phyloP scores from a whole-genome alignment of 371 early-diverging fungal genomes.

The Apophysomyces variabilis region DNA sequence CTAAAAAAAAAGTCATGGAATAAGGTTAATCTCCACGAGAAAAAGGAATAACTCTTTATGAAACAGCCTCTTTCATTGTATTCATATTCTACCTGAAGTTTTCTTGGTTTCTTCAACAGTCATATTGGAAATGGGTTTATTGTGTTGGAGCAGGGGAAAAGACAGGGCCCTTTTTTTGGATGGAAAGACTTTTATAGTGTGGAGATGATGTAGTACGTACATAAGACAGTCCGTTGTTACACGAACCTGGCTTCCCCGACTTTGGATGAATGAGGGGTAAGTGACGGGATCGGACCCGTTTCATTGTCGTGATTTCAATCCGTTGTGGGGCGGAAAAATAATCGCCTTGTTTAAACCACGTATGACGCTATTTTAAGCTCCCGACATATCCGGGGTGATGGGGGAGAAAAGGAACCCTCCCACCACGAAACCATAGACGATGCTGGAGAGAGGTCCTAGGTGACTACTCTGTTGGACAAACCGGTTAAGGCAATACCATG shows the following conservation, averaged over 20 bases:
- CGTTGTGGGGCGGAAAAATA: neutral
- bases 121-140: neutral
- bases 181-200: neutral
- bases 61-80: no score
- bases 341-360: neutral
- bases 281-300: slow-evolving; percentile 6
- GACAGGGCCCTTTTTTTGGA: neutral
- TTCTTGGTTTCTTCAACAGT: neutral
- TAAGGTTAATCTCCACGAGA: no score
- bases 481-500: no score
- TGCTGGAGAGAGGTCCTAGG: neutral
- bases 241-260: neutral
- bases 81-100: neutral
- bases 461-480: neutral
- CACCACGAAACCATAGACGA: neutral
- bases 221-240: slow-evolving; percentile 7
- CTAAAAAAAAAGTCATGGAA: neutral
- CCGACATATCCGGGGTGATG: neutral
- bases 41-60: no score
- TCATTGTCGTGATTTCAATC: neutral
- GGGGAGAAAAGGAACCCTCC: neutral
- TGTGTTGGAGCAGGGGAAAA: neutral
- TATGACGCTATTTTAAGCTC: slow-evolving; percentile 10
- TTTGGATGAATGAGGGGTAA: slow-evolving; percentile 9
- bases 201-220: neutral